Evolutionary conservation across 2,329 filamentous ascomycete species (phyloP), one percentile per base, ranked within the genome.

Genomic region (Aspergillus tubingensis): DNA sequence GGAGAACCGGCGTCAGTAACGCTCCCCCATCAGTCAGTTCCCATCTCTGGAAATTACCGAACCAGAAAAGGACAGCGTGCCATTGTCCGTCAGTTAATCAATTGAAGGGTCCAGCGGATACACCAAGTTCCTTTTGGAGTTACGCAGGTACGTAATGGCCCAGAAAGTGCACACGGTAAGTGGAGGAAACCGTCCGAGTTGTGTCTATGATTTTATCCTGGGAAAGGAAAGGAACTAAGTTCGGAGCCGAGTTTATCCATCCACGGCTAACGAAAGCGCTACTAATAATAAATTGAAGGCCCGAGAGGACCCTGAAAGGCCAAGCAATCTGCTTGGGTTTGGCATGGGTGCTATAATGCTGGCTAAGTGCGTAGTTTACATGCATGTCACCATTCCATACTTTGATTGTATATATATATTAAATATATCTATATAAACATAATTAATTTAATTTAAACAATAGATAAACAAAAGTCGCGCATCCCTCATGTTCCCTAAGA

Each of bases 241-340:
- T 32, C 23, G 53, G 53, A 55, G 17, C 39, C 39, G 53, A 44
- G 25, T 50, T 44, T 43, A 36, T 39, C 27, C 53, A 54, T 54
- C 38, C 39, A 55, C 27, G 39, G 41, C 39, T 55, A 55, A 8
- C 39, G 53, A 44, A 17, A 36, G 11, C 32, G 41, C 41, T 55
- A 25, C 19, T 55, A 44, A 55, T 54, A 43, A 54, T 43, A 55
- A 39, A 17, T 21, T 43, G 47, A n/a, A 30, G 47, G 25, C n/a
- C 53, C 53, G 19, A 38, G 17, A 36, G 27, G 53, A 55, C 53
- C 53, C 39, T 55, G 53, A 55, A 32, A 30, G 43, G 47, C 47
- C 47, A 50, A 50, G 47, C 47, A 50, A 50, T 50, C 47, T 50
- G 47, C 47, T 30, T 30, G 47, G 47, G 15, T 50, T 50, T n/a